Percentiles rank a stretch among this genome's conserved stretches.
Evolutionary conservation across 768 basidiomycete genomes (phyloP).

Genomic region (Xanthoconium purpureum): DNA sequence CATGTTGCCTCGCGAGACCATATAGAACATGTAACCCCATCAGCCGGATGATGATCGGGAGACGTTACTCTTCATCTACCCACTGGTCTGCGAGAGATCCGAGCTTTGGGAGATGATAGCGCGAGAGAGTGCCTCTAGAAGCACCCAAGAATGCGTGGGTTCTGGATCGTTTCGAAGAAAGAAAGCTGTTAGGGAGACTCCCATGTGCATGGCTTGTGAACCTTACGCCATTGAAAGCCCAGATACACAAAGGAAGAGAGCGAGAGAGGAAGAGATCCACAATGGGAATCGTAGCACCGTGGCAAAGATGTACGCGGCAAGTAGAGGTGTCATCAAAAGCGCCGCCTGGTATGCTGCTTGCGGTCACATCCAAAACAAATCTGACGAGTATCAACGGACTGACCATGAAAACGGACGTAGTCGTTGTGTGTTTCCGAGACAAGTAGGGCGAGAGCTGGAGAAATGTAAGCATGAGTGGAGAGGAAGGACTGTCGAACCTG

Average conservation of each 20-base stretch:
- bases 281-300: slow-evolving; percentile 51
- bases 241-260: slow-evolving; percentile 41
- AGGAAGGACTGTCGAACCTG: slow-evolving; percentile 46
- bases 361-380: slow-evolving; percentile 5
- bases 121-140: slow-evolving; percentile 45
- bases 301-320: slow-evolving; percentile 53
- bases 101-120: slow-evolving; percentile 60
- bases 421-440: slow-evolving; percentile 77
- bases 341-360: slow-evolving; percentile 74
- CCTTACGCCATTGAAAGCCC: slow-evolving; percentile 58
- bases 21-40: neutral
- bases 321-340: slow-evolving; percentile 60
- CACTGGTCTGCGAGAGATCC: slow-evolving; percentile 67
- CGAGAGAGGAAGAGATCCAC: slow-evolving; percentile 50
- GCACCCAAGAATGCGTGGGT: slow-evolving; percentile 49
- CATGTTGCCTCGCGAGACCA: neutral
- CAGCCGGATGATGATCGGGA: neutral
- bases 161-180: slow-evolving; percentile 8
- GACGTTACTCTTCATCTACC: slow-evolving; percentile 56
- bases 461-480: neutral
- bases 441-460: slow-evolving; percentile 57
- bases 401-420: slow-evolving; percentile 76
- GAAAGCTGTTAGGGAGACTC: slow-evolving; percentile 6
- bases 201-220: neutral
- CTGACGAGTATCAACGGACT: slow-evolving; percentile 19